A percentile compares a stretch with the other conserved stretches of the same genome.
phyloP scores from a whole-genome alignment of 2,329 filamentous ascomycete species.

The Aureobasidium sp. region DNA sequence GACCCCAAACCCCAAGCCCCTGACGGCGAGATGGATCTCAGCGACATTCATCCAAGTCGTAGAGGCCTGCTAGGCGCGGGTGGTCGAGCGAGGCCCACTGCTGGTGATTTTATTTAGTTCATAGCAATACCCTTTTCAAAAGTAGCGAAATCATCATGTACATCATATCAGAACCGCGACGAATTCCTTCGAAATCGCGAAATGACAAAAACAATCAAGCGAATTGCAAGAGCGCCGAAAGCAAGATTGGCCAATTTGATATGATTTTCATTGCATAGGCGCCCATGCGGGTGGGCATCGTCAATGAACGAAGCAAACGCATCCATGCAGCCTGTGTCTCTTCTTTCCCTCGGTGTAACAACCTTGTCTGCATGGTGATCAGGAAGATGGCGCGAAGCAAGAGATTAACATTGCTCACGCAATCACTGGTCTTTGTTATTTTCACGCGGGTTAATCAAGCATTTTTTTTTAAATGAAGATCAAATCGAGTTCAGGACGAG shows the following conservation, averaged over 20 bases:
- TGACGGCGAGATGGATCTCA: constrained; percentile 24
- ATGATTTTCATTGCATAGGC: constrained; percentile 11
- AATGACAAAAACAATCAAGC: background rate
- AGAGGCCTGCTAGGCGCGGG: constrained; percentile 27
- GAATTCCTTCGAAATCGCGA: background rate
- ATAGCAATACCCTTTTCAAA: constrained; percentile 11
- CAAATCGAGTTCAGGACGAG: no score
- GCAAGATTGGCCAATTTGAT: background rate
- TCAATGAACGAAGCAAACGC: background rate
- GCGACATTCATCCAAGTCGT: constrained; percentile 31
- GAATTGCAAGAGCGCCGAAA: background rate
- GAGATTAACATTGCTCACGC: no score
- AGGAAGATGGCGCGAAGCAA: background rate
- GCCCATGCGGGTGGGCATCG: background rate
- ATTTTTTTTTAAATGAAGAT: no score
- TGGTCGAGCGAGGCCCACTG: constrained; percentile 18
- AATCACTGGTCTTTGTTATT: no score
- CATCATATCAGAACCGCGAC: background rate
- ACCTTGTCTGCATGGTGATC: background rate
- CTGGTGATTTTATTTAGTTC: constrained; percentile 14
- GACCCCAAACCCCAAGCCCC: constrained; percentile 1
- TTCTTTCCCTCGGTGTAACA: background rate
- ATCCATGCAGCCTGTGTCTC: constrained; percentile 9
- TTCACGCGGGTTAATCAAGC: no score
- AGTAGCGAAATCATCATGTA: background rate